Evolutionary conservation across 2,329 filamentous ascomycete species (phyloP).

Genomic region (Alternaria arbusti): DNA sequence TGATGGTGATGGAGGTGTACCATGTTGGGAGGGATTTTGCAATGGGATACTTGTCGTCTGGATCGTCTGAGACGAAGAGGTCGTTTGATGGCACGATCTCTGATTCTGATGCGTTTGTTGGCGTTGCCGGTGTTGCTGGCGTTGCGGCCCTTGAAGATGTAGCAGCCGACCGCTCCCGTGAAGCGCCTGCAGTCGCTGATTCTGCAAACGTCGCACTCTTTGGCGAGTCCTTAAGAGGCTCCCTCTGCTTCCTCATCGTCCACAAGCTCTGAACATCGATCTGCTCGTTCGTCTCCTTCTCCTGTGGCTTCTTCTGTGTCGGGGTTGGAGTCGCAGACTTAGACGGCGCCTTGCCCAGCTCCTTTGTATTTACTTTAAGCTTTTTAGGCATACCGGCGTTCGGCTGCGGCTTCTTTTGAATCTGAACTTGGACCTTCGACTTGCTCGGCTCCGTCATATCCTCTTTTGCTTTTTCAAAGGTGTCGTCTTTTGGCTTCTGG

Average conservation of each 20-base stretch:
- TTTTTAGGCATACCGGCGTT: not conserved
- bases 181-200: conserved; percentile 3
- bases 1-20: conserved; percentile 18
- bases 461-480: not conserved
- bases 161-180: not conserved
- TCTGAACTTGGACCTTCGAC: not conserved
- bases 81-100: not conserved
- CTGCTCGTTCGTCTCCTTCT: not conserved
- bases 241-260: not conserved
- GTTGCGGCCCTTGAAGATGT: not conserved
- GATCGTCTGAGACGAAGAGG: not conserved
- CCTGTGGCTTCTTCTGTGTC: not conserved
- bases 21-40: conserved; percentile 10
- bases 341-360: not conserved
- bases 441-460: not conserved
- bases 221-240: not conserved
- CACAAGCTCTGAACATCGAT: not conserved
- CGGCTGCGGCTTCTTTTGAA: not conserved
- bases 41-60: not conserved
- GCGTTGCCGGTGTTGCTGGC: not conserved
- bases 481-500: not conserved
- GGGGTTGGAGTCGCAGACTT: not conserved
- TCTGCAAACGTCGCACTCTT: not conserved
- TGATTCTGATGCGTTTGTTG: not conserved
- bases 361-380: not conserved